A percentile compares a stretch with the other conserved stretches of the same genome.
Conservation (phyloP, 2,329 filamentous ascomycete species). For the Hypomyces rosellus region DNA sequence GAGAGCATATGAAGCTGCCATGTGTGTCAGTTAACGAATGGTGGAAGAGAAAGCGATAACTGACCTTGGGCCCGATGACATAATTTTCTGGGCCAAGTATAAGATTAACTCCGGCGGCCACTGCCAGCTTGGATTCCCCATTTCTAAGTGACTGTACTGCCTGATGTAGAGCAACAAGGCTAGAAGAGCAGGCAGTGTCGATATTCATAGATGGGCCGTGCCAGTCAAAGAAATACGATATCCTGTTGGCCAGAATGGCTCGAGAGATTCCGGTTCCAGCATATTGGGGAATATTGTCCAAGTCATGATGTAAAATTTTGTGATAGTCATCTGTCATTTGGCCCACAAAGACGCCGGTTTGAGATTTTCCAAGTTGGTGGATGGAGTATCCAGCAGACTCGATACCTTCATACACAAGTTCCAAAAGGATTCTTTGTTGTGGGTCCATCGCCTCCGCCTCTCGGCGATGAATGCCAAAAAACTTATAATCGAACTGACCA, state of each 20-base stretch:
- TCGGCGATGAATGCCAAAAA: no score
- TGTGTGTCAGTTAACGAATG: no score
- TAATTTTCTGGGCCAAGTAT: not conserved
- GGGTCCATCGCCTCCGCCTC: constrained; percentile 29
- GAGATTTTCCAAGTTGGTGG: constrained; percentile 35
- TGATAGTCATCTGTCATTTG: constrained; percentile 41
- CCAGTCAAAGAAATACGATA: constrained; percentile 50
- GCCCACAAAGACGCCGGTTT: constrained; percentile 43
- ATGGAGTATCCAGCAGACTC: constrained; percentile 43
- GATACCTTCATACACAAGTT: constrained; percentile 45
- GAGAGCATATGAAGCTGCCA: no score
- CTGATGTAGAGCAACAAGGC: constrained; percentile 39
- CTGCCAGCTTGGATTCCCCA: not conserved
- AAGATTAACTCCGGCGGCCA: not conserved
- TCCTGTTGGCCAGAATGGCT: constrained; percentile 45
- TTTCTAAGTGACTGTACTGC: constrained; percentile 38
- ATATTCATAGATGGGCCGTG: constrained; percentile 44
- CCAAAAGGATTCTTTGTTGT: constrained; percentile 44
- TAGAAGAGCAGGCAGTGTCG: constrained; percentile 45
- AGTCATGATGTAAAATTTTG: constrained; percentile 35
- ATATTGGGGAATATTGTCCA: constrained; percentile 35
- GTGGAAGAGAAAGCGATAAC: no score
- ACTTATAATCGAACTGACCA: no score
- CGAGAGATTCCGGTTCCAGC: constrained; percentile 11
- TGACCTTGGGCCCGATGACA: no score